phyloP scores from a whole-genome alignment of 2,329 filamentous ascomycete species.

The Trichoderma asperellum region DNA sequence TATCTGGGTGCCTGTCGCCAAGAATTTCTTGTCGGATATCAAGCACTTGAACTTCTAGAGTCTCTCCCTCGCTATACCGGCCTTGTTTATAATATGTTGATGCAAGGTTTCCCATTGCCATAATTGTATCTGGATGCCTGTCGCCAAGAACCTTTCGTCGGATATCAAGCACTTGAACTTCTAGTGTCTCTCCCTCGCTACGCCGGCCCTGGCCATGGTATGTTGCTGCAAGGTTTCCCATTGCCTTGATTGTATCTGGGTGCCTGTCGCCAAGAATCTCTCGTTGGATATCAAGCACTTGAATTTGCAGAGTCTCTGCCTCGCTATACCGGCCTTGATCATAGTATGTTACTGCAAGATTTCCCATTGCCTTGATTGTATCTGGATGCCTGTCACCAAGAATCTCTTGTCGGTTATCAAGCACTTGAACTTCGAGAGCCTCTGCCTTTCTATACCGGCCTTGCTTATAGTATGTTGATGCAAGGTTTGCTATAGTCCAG shows the following conservation, averaged over 20 bases:
- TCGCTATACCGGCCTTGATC: not conserved
- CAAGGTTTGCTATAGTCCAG: not conserved
- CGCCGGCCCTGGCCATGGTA: slow-evolving; percentile 28
- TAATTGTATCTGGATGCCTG: slow-evolving; percentile 30
- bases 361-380: slow-evolving; percentile 14
- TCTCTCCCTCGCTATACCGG: not conserved
- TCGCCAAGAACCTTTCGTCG: slow-evolving; percentile 32
- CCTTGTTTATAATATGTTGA: not conserved
- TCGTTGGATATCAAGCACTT: not conserved
- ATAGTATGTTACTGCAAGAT: not conserved
- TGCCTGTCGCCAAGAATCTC: slow-evolving; percentile 21
- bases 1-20: slow-evolving; percentile 24
- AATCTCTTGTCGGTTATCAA: slow-evolving; percentile 30
- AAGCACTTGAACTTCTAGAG: not conserved
- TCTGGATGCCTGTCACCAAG: slow-evolving; percentile 34
- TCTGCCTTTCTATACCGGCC: slow-evolving; percentile 32
- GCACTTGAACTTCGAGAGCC: slow-evolving; percentile 20
- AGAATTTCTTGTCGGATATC: not conserved
- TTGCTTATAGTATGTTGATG: slow-evolving; percentile 12
- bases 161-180: slow-evolving; percentile 28
- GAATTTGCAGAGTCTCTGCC: not conserved
- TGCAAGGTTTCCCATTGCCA: not conserved
- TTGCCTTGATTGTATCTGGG: not conserved
- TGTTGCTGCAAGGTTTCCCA: slow-evolving; percentile 7
- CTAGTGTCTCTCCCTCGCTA: slow-evolving; percentile 30